Evolutionary conservation across 305 asterid species (phyloP).

Genomic region (Fraxinus ornus): DNA sequence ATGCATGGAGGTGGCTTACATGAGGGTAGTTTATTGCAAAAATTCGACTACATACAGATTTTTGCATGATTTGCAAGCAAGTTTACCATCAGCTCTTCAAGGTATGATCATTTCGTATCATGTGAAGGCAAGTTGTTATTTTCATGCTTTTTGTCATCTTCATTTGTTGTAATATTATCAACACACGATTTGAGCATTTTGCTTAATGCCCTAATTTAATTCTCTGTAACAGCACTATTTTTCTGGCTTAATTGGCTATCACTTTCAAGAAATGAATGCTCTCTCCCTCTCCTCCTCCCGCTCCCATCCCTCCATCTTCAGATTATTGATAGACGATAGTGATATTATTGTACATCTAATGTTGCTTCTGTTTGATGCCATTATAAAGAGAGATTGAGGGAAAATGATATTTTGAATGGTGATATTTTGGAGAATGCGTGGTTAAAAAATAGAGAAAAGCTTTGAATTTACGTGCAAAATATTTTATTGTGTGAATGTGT

Average conservation of each 20-base stretch:
- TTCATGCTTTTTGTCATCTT: constrained; percentile 6
- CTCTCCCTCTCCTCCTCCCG: neutral
- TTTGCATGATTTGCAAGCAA: constrained; percentile 68
- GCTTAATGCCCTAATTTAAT: neutral
- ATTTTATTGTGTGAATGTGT: neutral
- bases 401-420: neutral
- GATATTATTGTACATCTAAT: neutral
- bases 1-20: constrained; percentile 83
- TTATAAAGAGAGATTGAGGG: neutral
- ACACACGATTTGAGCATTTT: neutral
- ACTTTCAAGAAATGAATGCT: constrained; percentile 1
- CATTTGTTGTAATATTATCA: neutral
- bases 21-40: constrained; percentile 76
- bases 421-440: neutral
- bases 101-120: constrained; percentile 43
- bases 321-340: neutral
- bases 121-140: constrained; percentile 1
- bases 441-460: neutral
- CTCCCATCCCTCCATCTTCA: neutral
- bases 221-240: neutral
- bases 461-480: neutral
- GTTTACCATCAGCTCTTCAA: constrained; percentile 64
- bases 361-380: neutral
- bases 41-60: constrained; percentile 48
- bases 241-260: neutral